Evolutionary conservation across 2,329 filamentous ascomycete species (phyloP).

Genomic region (Fusarium metavorans): DNA sequence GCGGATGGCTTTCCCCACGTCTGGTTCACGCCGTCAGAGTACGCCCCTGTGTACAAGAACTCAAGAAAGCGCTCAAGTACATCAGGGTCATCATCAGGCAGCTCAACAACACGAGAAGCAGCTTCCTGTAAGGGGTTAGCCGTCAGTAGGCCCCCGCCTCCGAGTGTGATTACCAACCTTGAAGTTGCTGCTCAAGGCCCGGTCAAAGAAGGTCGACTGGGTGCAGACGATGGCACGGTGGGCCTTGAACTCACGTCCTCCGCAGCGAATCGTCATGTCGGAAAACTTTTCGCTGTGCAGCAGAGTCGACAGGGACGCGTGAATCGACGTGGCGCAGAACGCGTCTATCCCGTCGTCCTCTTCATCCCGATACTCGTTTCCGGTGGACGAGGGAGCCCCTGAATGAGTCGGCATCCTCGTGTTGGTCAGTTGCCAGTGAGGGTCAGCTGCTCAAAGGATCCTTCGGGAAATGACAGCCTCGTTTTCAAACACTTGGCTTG

Average conservation of each 20-base stretch:
- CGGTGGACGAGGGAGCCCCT: neutral
- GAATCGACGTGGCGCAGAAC: constrained; percentile 10
- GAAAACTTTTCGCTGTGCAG: constrained; percentile 41
- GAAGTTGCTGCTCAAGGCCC: constrained; percentile 43
- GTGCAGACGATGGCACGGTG: constrained; percentile 52
- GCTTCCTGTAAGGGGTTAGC: constrained; percentile 32
- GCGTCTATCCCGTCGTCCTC: neutral
- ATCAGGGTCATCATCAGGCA: constrained; percentile 47
- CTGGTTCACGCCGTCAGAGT: constrained; percentile 16
- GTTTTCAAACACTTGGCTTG: neutral
- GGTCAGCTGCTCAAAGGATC: neutral
- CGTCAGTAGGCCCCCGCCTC: neutral
- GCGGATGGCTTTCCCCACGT: neutral
- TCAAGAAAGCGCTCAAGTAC: constrained; percentile 44
- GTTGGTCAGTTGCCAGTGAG: neutral
- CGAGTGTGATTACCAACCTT: constrained; percentile 32
- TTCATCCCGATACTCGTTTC: neutral
- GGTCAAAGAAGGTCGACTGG: constrained; percentile 50
- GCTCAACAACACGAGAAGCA: constrained; percentile 24
- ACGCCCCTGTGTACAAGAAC: constrained; percentile 46
- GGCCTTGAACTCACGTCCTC: constrained; percentile 45
- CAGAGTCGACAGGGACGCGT: constrained; percentile 9
- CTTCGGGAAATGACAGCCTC: neutral
- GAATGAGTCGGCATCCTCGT: neutral
- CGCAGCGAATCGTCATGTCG: constrained; percentile 51